Evolutionary conservation across 192 early-diverging fungal species (phyloP).

Genomic region (Podila clonocystis): DNA sequence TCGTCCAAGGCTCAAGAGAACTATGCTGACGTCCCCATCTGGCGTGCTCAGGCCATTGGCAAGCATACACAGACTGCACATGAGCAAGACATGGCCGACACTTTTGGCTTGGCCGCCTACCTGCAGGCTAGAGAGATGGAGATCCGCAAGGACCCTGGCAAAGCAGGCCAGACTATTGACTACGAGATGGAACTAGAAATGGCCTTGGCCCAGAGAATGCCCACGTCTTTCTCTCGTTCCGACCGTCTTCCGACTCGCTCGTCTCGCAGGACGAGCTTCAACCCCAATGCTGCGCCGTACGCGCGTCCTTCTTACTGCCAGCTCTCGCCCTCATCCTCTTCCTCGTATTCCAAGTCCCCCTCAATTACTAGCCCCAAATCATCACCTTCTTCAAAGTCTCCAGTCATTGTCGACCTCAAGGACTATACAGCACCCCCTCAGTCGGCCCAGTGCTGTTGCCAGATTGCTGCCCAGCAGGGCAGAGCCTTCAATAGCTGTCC

Average conservation of each 20-base stretch:
- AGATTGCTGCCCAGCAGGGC: slow-evolving; percentile 45
- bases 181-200: slow-evolving; percentile 48
- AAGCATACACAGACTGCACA: slow-evolving; percentile 47
- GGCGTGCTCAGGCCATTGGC: slow-evolving; percentile 41
- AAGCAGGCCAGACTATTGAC: slow-evolving; percentile 38
- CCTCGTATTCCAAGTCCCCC: not conserved
- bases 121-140: slow-evolving; percentile 47
- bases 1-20: not conserved
- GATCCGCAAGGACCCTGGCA: slow-evolving; percentile 32
- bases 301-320: slow-evolving; percentile 45
- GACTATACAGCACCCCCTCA: not conserved
- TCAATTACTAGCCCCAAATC: not conserved
- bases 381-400: slow-evolving; percentile 4
- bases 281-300: slow-evolving; percentile 12
- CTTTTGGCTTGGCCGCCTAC: slow-evolving; percentile 47
- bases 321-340: slow-evolving; percentile 7
- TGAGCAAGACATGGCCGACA: slow-evolving; percentile 48
- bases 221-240: slow-evolving; percentile 40
- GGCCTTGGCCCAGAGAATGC: slow-evolving; percentile 42
- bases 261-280: slow-evolving; percentile 3
- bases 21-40: slow-evolving; percentile 24
- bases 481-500: slow-evolving; percentile 31
- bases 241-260: slow-evolving; percentile 15
- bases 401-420: not conserved
- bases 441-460: slow-evolving; percentile 39